A percentile compares a stretch with the other conserved stretches of the same genome.
Evolutionary conservation across 768 basidiomycete genomes (phyloP).

Genomic region (Mycena floridula): DNA sequence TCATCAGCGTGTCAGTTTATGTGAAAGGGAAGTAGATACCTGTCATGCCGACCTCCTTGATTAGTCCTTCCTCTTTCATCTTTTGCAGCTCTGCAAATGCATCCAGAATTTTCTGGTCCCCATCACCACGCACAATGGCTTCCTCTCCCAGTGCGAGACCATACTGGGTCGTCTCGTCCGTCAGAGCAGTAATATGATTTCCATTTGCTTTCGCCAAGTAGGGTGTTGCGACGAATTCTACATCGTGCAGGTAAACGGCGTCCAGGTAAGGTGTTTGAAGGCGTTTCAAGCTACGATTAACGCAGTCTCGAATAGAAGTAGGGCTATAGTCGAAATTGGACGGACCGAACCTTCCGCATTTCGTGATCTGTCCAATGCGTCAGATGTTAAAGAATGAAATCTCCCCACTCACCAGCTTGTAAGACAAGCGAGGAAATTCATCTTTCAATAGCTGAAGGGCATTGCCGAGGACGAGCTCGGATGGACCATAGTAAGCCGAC

Average conservation of each 20-base stretch:
- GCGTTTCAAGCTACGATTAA: conserved; percentile 60
- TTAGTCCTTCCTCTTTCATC: conserved; percentile 65
- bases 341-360: conserved; percentile 74
- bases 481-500: conserved; percentile 72
- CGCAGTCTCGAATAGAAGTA: conserved; percentile 53
- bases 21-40: conserved; percentile 34
- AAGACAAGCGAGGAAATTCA: conserved; percentile 76
- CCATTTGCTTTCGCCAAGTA: conserved; percentile 46
- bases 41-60: conserved; percentile 73
- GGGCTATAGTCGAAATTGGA: conserved; percentile 73
- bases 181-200: conserved; percentile 50
- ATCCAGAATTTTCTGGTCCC: conserved; percentile 66
- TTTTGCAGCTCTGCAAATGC: conserved; percentile 62
- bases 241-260: conserved; percentile 77
- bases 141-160: conserved; percentile 59
- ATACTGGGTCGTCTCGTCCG: conserved; percentile 48
- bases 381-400: conserved; percentile 3
- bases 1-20: background rate
- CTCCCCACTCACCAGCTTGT: conserved; percentile 65
- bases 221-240: conserved; percentile 65
- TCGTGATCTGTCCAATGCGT: conserved; percentile 63
- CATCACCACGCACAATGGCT: conserved; percentile 51
- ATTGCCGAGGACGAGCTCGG: conserved; percentile 71
- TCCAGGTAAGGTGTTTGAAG: conserved; percentile 77
- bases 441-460: conserved; percentile 49